These are phyloP conservation scores for Syncephalastrum sp. DNA, from an alignment of 371 early-diverging fungal species.

Conservation along the genomic window DNA sequence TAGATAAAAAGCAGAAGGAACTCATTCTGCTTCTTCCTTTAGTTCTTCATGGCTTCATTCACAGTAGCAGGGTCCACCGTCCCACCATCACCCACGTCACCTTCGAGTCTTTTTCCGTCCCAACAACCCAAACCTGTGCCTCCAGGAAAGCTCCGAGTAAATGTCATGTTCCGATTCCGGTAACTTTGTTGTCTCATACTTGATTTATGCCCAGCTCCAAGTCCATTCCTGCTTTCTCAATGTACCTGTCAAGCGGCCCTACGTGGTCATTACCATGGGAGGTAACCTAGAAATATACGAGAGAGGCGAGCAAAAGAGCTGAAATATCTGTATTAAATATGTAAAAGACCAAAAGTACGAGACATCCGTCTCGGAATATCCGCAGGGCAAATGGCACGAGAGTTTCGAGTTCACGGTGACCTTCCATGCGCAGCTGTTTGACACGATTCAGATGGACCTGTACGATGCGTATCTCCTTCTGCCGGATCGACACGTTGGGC, in stretches of 20 bases:
- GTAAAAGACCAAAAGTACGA: constrained; percentile 60
- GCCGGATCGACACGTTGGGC: constrained; percentile 71
- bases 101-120: too few relatives aligned
- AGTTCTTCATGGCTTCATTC: background rate
- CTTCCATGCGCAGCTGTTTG: constrained; percentile 81
- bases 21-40: constrained; percentile 1
- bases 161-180: too few relatives aligned
- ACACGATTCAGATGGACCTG: constrained; percentile 69
- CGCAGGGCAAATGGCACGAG: constrained; percentile 73
- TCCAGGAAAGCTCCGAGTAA: too few relatives aligned
- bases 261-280: constrained; percentile 44
- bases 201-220: constrained; percentile 22
- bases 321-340: background rate
- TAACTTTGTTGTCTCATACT: too few relatives aligned
- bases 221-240: constrained; percentile 37
- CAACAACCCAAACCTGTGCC: too few relatives aligned
- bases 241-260: constrained; percentile 36
- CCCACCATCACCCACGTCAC: too few relatives aligned
- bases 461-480: constrained; percentile 62
- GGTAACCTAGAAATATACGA: constrained; percentile 23
- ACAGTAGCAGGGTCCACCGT: too few relatives aligned
- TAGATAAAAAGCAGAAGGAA: background rate
- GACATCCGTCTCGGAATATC: constrained; percentile 61
- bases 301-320: background rate
- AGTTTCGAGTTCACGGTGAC: constrained; percentile 72